phyloP scores from a whole-genome alignment of 805 yeast genomes.

The Yarrowia keelungensis region DNA sequence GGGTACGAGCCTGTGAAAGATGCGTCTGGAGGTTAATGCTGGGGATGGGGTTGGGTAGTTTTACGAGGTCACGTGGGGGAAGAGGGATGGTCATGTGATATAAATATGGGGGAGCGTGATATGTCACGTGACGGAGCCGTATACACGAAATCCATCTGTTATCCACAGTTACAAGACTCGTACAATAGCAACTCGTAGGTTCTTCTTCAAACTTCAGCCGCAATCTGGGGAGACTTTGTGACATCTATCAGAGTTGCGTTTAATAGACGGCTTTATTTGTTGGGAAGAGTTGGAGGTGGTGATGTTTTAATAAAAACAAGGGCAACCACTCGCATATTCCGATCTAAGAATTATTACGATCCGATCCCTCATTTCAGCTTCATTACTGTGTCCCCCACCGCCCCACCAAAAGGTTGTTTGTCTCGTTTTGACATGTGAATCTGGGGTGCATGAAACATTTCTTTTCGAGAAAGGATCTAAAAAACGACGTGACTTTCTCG shows the following conservation, averaged over 20 bases:
- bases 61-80: neutral
- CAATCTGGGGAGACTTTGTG: neutral
- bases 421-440: conserved; percentile 4
- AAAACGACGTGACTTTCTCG: too few relatives aligned
- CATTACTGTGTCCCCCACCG: neutral
- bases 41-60: neutral
- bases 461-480: too few relatives aligned
- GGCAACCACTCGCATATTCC: too few relatives aligned
- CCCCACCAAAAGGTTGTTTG: conserved; percentile 5
- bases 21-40: neutral
- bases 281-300: too few relatives aligned
- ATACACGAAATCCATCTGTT: too few relatives aligned
- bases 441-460: neutral
- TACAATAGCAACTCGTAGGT: too few relatives aligned
- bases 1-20: conserved; percentile 11
- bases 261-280: too few relatives aligned
- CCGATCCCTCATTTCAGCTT: neutral
- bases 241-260: too few relatives aligned
- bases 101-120: too few relatives aligned
- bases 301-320: too few relatives aligned
- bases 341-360: neutral
- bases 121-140: neutral
- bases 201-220: neutral
- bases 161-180: too few relatives aligned
- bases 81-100: too few relatives aligned